Evolutionary conservation across 164 flowering plant genomes (phyloP).

Genomic region (Vitis rotundifolia): DNA sequence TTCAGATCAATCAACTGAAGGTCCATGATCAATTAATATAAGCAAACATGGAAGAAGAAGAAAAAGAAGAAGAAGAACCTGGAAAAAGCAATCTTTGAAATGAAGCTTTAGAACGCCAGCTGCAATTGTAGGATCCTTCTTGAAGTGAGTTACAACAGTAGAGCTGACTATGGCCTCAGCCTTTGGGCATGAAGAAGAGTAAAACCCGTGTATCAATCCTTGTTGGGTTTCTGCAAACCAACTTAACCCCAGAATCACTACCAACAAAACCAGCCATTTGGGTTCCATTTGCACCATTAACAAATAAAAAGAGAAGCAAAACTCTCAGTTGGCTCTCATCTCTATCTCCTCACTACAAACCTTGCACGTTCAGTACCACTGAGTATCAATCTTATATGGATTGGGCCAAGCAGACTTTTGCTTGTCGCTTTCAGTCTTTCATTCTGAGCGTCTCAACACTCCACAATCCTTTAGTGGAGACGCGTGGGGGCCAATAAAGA

Average conservation of each 20-base stretch:
- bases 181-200: conserved; percentile 54
- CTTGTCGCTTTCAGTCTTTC: neutral
- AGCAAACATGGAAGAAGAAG: neutral
- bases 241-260: conserved; percentile 22
- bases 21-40: neutral
- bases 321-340: neutral
- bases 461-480: conserved; percentile 2
- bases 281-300: conserved; percentile 19
- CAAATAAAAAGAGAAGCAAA: neutral
- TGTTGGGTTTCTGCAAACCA: conserved; percentile 26
- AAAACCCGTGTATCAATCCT: conserved; percentile 46
- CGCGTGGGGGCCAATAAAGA: conserved; percentile 6
- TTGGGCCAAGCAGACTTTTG: neutral
- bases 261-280: conserved; percentile 12
- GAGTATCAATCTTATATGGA: neutral
- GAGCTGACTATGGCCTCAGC: conserved; percentile 59
- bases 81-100: conserved; percentile 79
- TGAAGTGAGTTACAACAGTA: conserved; percentile 47
- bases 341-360: neutral
- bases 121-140: conserved; percentile 55
- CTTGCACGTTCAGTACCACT: neutral
- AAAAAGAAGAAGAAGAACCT: conserved; percentile 29
- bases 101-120: conserved; percentile 67
- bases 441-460: neutral
- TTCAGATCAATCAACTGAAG: neutral